Conservation (phyloP, 2,329 filamentous ascomycete genomes). For the Aspergillus ustus region DNA sequence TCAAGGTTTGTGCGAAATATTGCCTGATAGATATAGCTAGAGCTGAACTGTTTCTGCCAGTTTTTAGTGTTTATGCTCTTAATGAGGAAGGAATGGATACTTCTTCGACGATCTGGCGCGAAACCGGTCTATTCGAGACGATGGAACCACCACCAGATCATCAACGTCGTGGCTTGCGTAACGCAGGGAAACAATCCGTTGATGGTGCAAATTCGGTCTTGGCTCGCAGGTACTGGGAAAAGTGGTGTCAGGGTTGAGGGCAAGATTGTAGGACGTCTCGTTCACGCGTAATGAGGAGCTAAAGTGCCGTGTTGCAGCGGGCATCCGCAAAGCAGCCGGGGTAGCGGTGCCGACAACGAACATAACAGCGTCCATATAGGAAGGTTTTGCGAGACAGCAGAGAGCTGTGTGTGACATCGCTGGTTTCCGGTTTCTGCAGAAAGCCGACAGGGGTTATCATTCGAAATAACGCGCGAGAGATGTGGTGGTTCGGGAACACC, state of each 20-base stretch:
- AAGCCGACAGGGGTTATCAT: slow-evolving; percentile 42
- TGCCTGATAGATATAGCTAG: slow-evolving; percentile 8
- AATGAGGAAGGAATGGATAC: neutral
- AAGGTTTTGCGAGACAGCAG: slow-evolving; percentile 46
- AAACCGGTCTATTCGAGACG: slow-evolving; percentile 13
- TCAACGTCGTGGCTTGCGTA: slow-evolving; percentile 15
- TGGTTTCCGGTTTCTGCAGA: slow-evolving; percentile 38
- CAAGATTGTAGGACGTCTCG: slow-evolving; percentile 10
- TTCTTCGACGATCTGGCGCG: slow-evolving; percentile 13
- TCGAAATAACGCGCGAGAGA: slow-evolving; percentile 41
- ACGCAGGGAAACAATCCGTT: slow-evolving; percentile 15
- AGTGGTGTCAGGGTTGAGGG: slow-evolving; percentile 3
- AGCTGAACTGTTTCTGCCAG: slow-evolving; percentile 12
- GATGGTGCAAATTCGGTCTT: slow-evolving; percentile 14
- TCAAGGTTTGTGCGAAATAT: slow-evolving; percentile 14
- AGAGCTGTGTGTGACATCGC: slow-evolving; percentile 43
- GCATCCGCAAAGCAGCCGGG: slow-evolving; percentile 44
- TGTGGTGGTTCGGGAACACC: slow-evolving; percentile 43
- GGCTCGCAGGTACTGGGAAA: slow-evolving; percentile 14
- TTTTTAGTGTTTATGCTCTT: neutral
- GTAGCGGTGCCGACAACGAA: slow-evolving; percentile 44
- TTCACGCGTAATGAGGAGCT: neutral
- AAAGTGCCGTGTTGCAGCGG: slow-evolving; percentile 31
- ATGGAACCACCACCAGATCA: slow-evolving; percentile 10
- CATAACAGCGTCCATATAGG: slow-evolving; percentile 43